phyloP scores from a whole-genome alignment of 192 early-diverging fungal genomes.

The Coemansia sp. region DNA sequence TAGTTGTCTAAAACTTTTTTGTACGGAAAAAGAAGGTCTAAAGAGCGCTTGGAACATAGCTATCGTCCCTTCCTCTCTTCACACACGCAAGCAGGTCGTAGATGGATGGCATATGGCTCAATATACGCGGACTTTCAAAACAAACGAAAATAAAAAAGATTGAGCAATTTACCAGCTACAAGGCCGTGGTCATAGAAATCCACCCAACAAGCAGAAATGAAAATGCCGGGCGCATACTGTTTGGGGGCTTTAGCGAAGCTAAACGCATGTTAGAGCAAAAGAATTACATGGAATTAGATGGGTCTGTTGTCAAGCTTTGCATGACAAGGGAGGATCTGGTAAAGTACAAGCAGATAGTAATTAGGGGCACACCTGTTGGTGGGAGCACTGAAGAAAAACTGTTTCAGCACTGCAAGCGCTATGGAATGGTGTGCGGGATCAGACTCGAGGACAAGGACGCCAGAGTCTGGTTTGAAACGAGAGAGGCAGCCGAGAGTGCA shows the following conservation, averaged over 20 bases:
- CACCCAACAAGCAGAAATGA: neutral
- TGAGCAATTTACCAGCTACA: neutral
- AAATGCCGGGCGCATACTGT: conserved; percentile 9
- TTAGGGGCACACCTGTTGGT: neutral
- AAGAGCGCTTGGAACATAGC: too few species aligned
- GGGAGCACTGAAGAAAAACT: conserved; percentile 12
- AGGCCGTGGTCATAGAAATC: conserved; percentile 10
- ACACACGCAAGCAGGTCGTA: neutral
- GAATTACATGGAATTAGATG: conserved; percentile 17
- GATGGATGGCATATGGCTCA: conserved; percentile 37
- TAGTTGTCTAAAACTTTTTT: too few species aligned
- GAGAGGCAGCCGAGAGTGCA: conserved; percentile 4
- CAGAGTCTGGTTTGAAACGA: conserved; percentile 21
- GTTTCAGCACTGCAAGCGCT: conserved; percentile 14
- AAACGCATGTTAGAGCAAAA: conserved; percentile 5
- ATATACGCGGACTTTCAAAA: conserved; percentile 22
- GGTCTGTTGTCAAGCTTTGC: conserved; percentile 14
- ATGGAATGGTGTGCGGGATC: conserved; percentile 26
- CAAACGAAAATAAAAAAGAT: conserved; percentile 11
- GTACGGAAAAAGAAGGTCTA: too few species aligned
- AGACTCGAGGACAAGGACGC: neutral
- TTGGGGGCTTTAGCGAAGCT: conserved; percentile 11
- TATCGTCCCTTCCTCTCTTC: too few species aligned
- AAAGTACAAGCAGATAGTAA: conserved; percentile 9
- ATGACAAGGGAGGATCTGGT: conserved; percentile 13